phyloP scores from a whole-genome alignment of 345 rosid genomes.

The Salix udensis region DNA sequence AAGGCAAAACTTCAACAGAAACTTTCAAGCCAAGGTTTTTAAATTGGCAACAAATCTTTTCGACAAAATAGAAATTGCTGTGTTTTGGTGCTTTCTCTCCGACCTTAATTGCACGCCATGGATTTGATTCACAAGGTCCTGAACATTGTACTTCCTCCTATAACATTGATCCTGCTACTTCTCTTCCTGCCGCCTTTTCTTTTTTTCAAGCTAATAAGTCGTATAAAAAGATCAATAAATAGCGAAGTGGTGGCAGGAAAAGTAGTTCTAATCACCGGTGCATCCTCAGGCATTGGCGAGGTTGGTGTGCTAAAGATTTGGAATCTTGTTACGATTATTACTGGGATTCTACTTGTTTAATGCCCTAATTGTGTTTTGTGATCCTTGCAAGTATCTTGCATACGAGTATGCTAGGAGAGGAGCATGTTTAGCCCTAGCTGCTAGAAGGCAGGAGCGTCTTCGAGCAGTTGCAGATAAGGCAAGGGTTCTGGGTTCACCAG shows the following conservation, averaged over 20 bases:
- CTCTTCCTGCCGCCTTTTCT: slow-evolving; percentile 41
- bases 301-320: slow-evolving; percentile 2
- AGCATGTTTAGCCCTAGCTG: slow-evolving; percentile 37
- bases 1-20: too few species aligned
- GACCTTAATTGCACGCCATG: background rate
- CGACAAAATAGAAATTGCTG: background rate
- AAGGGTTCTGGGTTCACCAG: slow-evolving; percentile 24
- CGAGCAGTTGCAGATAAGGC: slow-evolving; percentile 21
- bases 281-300: slow-evolving; percentile 75
- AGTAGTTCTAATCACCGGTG: slow-evolving; percentile 62
- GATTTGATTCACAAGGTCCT: background rate
- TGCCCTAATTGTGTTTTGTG: background rate
- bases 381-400: slow-evolving; percentile 28
- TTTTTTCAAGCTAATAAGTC: slow-evolving; percentile 34
- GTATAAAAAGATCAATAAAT: slow-evolving; percentile 29
- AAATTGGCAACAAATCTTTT: background rate
- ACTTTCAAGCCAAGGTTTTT: background rate
- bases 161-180: background rate
- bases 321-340: background rate
- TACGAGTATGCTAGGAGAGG: slow-evolving; percentile 39
- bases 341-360: background rate
- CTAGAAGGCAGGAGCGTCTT: slow-evolving; percentile 27
- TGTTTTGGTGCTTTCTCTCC: background rate
- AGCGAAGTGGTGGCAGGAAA: slow-evolving; percentile 44
- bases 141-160: background rate